Base-by-base conservation (phyloP, 306 rosid species). In the Luffa acutangula region DNA sequence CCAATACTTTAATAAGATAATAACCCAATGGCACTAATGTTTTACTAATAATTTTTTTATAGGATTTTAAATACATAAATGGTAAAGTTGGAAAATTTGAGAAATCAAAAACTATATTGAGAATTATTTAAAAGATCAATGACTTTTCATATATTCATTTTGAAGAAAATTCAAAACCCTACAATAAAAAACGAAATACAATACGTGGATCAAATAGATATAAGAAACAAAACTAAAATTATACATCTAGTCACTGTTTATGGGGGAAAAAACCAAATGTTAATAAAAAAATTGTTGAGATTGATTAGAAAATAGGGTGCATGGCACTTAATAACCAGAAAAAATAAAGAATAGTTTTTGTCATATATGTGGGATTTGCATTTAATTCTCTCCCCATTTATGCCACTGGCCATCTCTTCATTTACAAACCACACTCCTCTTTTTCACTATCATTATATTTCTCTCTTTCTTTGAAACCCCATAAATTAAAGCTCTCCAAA, bases 201-300 rank as follows among this genome's bases (percentile, higher is more conserved):
- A 25, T 25, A 25, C 18, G 56, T 51, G 6, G 56, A 5, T 51
- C 31, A 39, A 49, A 49, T 49, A 11, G 53, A 49, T 52, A 25
- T 25, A 25, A 25, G 31, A 25, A 25, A 25, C 31, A 25, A 25
- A 52, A 52, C 11, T 9, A 37, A 36, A 64, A 15, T 15, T 34
- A 64, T 13, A 39, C 6, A 10, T 25, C 31, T 1, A 25, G 31
- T 25, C 31, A 25, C 31, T 25, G 31, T 25, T 25, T 25, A 25
- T 70, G 14, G 2, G 39, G 1, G 2, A 70, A 4, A 37, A 65
- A 73, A 88, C 79, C 49, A 87, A 69, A 70, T 87, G 5, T 71
- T 21, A 71, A 89, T 84, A 0, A 91, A 89, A 33, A 92, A 88
- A 25, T 63, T 88, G 87, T 78, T 15, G 25, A 13, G 91, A 92